Percentiles rank a stretch among this genome's conserved stretches.
Evolutionary conservation across 306 rosid genomes (phyloP).

Genomic region (Acmispon strigosus): DNA sequence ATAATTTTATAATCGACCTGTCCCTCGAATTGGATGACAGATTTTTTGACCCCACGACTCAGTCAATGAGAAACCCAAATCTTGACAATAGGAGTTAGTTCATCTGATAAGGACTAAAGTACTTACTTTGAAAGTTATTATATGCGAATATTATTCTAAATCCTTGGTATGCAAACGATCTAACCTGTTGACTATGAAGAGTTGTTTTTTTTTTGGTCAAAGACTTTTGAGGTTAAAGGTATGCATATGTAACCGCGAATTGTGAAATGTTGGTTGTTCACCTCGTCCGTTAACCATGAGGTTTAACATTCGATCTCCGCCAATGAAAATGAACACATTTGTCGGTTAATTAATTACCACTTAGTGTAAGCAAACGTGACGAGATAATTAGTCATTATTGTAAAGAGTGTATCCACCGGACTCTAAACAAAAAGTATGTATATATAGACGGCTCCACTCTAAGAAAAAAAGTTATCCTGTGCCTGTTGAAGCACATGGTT

Average conservation of each 20-base stretch:
- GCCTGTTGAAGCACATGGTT: conserved; percentile 18
- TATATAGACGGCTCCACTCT: neutral
- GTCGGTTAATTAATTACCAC: too few species aligned
- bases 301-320: too few species aligned
- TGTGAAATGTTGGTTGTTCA: too few species aligned
- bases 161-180: conserved; percentile 8
- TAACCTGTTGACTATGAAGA: neutral
- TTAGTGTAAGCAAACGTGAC: too few species aligned
- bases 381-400: too few species aligned
- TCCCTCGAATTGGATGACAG: conserved; percentile 13
- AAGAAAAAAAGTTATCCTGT: neutral
- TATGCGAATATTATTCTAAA: neutral
- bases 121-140: neutral
- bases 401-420: too few species aligned
- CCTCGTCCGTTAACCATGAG: too few species aligned
- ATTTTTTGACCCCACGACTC: conserved; percentile 34
- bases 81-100: neutral
- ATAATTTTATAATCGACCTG: neutral
- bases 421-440: too few species aligned
- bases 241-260: neutral
- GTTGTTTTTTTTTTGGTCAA: neutral
- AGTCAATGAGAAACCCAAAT: conserved; percentile 10
- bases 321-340: too few species aligned
- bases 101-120: neutral
- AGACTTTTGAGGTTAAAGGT: neutral